A percentile compares a stretch with the other conserved stretches of the same genome.
These are phyloP conservation scores for Venturia asperata DNA, from an alignment of 2,329 filamentous ascomycete genomes.

Conservation along the genomic window DNA sequence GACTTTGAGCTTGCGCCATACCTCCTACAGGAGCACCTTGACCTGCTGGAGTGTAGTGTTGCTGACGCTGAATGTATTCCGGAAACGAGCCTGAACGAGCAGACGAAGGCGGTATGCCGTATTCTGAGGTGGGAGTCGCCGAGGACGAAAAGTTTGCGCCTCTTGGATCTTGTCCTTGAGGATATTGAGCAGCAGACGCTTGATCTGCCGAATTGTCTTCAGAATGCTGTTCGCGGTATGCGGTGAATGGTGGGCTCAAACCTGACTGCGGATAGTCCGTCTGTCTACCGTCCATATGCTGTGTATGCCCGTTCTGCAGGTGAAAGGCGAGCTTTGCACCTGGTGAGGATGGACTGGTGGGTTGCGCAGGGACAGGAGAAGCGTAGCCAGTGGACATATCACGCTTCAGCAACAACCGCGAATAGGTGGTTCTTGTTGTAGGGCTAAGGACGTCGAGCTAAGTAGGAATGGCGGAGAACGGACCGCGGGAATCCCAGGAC, in stretches of 20 bases:
- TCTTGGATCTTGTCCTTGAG: slow-evolving; percentile 73
- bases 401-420: slow-evolving; percentile 16
- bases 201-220: slow-evolving; percentile 83
- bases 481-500: slow-evolving; percentile 22
- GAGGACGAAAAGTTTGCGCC: slow-evolving; percentile 64
- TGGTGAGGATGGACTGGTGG: slow-evolving; percentile 35
- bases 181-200: slow-evolving; percentile 85
- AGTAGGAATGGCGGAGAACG: slow-evolving; percentile 22
- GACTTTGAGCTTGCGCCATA: slow-evolving; percentile 99
- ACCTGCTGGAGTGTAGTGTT: slow-evolving; percentile 68
- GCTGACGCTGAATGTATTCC: slow-evolving; percentile 69
- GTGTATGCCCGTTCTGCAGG: slow-evolving; percentile 31
- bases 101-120: slow-evolving; percentile 67
- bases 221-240: slow-evolving; percentile 59
- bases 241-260: slow-evolving; percentile 48
- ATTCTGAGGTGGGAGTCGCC: slow-evolving; percentile 82
- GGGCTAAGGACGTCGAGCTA: slow-evolving; percentile 21
- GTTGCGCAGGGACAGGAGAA: slow-evolving; percentile 34
- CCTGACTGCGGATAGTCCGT: slow-evolving; percentile 48
- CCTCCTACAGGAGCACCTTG: slow-evolving; percentile 69
- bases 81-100: slow-evolving; percentile 79
- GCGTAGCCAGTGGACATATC: slow-evolving; percentile 41
- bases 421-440: slow-evolving; percentile 14
- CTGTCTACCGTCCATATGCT: slow-evolving; percentile 50
- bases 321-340: slow-evolving; percentile 35